Base-by-base conservation (phyloP, 1,139 yeast species). In the Candida sanyaensis region DNA sequence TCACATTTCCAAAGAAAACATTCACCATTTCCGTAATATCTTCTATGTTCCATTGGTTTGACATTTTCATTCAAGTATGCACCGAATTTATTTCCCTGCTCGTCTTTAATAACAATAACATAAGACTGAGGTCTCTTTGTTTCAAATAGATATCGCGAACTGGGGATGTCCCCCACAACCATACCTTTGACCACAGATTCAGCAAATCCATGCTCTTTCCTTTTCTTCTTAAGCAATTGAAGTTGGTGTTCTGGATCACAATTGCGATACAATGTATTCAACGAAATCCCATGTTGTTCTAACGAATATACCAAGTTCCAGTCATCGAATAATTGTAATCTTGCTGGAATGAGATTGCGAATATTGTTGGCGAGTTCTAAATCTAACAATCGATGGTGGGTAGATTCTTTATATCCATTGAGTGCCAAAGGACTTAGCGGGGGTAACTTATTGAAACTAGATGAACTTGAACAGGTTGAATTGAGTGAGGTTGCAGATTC, bases 21-120 rank as follows among this genome's bases (percentile, higher is more conserved):
- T 64, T 93, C 97, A 1, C 98, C 97, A 65, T 91, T 92, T 2
- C 99, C 99, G 58, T 85, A 88, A 66, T 85, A 93, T 49, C 91
- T 75, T 59, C 80, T 80, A 44, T 83, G 83, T 43, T 86, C 91
- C 56, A 84, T 76, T 4, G 91, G 86, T 51, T 79, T 83, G 49
- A 88, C 77, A 49, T 81, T 75, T 55, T 90, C 97, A 64, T 90
- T 93, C 46, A 84, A 59, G 62, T 83, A 95, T 10, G 92, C 88
- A 0, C 99, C 99, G 71, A 93, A 93, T 42, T 81, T 67, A 32
- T 82, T 77, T 43, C 83, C 81, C 29, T 74, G 69, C 13, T 75
- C 70, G 60, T 92, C 97, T 60, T 75, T 75, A 6, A 92, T 71
- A 3, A 86, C 79, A 47, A 92, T 55, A 1, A 92, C 79, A 58